These are phyloP conservation scores for Colletotrichum horii DNA, from an alignment of 2,329 filamentous ascomycete species.

Conservation along the genomic window DNA sequence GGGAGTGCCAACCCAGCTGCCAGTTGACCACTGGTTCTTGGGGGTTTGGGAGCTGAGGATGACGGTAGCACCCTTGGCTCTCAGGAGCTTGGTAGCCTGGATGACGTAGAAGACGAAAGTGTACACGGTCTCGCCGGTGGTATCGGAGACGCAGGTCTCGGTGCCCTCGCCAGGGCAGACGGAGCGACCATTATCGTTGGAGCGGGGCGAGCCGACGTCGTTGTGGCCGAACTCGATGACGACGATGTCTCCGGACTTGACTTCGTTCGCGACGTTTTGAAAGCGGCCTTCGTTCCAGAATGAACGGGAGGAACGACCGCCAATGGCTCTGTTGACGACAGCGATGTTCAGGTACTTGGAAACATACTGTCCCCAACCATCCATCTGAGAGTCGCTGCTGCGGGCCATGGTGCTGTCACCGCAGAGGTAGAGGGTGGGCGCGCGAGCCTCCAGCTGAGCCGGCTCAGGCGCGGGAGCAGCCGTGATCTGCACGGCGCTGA, in stretches of 20 bases:
- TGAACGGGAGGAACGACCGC: conserved; percentile 69
- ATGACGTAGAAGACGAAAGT: conserved; percentile 66
- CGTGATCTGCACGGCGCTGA: conserved; percentile 16
- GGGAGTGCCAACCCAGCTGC: conserved; percentile 51
- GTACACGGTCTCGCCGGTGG: conserved; percentile 57
- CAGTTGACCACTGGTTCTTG: conserved; percentile 65
- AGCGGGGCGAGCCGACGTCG: conserved; percentile 63
- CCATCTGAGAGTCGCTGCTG: conserved; percentile 43
- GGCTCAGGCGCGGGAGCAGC: conserved; percentile 22
- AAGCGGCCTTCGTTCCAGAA: conserved; percentile 74
- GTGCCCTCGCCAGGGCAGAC: conserved; percentile 62
- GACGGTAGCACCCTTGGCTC: conserved; percentile 64
- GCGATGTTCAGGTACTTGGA: conserved; percentile 47
- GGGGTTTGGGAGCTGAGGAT: conserved; percentile 62
- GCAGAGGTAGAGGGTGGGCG: conserved; percentile 55
- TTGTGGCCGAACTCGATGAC: conserved; percentile 78
- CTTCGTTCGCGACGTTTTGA: conserved; percentile 54
- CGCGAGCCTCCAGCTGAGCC: conserved; percentile 11
- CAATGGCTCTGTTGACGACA: conserved; percentile 68
- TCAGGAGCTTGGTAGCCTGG: conserved; percentile 59
- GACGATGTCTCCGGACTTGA: conserved; percentile 67
- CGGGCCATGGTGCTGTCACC: conserved; percentile 70
- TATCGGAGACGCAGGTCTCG: conserved; percentile 58
- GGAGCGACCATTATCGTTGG: conserved; percentile 66
- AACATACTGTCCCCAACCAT: conserved; percentile 70